A percentile compares a stretch with the other conserved stretches of the same genome.
Evolutionary conservation across 192 early-diverging fungal genomes (phyloP).

Genomic region (Nowakowskiella sp.): DNA sequence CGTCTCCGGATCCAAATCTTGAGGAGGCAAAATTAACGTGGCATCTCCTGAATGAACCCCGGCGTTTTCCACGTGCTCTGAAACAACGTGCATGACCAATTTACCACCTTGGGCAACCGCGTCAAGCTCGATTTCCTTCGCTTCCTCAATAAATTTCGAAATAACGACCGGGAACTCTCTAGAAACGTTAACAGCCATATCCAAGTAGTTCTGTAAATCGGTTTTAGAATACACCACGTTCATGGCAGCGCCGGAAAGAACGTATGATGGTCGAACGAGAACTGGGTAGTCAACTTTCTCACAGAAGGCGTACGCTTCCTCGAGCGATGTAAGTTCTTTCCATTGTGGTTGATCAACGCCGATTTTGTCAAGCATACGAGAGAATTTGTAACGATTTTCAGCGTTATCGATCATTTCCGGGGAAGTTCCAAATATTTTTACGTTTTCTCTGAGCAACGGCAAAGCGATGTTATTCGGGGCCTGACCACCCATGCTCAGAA

Average conservation of each 20-base stretch:
- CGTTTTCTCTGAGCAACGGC: slow-evolving; percentile 79
- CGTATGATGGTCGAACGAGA: slow-evolving; percentile 95
- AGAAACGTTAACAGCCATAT: slow-evolving; percentile 85
- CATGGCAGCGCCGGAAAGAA: slow-evolving; percentile 98
- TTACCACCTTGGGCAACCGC: slow-evolving; percentile 94
- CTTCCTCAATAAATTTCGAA: slow-evolving; percentile 96
- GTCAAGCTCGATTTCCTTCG: slow-evolving; percentile 98
- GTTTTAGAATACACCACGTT: slow-evolving; percentile 83
- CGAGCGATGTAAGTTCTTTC: slow-evolving; percentile 87
- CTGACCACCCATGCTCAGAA: slow-evolving; percentile 96
- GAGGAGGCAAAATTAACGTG: slow-evolving; percentile 88
- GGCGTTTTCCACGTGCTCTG: slow-evolving; percentile 98
- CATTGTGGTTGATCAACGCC: slow-evolving; percentile 95
- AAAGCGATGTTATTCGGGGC: slow-evolving; percentile 97
- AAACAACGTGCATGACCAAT: slow-evolving; percentile 87
- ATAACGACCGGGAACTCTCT: slow-evolving; percentile 94
- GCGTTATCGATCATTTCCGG: slow-evolving; percentile 96
- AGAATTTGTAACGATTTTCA: slow-evolving; percentile 98
- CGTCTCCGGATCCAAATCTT: slow-evolving; percentile 90
- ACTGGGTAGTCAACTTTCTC: slow-evolving; percentile 88
- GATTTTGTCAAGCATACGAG: slow-evolving; percentile 89
- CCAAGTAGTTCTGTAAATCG: slow-evolving; percentile 78
- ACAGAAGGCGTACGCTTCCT: slow-evolving; percentile 82
- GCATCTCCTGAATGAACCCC: slow-evolving; percentile 99
- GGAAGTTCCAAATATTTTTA: slow-evolving; percentile 89